These are phyloP conservation scores for Orbilia oligospora DNA, from an alignment of 2,329 filamentous ascomycete genomes.

Conservation along the genomic window DNA sequence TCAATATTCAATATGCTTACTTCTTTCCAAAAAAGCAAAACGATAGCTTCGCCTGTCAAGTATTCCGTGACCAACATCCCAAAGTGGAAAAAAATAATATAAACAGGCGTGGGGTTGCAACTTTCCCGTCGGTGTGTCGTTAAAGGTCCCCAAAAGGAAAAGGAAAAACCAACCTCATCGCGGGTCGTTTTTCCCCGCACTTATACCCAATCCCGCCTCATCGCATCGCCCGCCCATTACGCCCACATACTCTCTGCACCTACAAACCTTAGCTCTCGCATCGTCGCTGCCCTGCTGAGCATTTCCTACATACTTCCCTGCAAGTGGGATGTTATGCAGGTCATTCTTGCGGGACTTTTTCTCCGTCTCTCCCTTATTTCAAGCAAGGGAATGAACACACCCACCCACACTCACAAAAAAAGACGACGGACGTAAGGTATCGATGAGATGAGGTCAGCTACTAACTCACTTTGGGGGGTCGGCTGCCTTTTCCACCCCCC, in stretches of 20 bases:
- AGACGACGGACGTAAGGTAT: not conserved
- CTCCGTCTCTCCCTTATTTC: not conserved
- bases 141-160: not conserved
- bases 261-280: conserved; percentile 8
- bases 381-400: conserved; percentile 8
- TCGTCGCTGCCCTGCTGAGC: conserved; percentile 27
- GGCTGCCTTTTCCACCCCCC: conserved; percentile 14
- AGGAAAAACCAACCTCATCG: conserved; percentile 15
- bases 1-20: not conserved
- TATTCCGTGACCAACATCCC: conserved; percentile 33
- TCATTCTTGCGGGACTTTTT: conserved; percentile 48
- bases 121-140: not conserved
- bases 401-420: not conserved
- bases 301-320: not conserved
- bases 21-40: conserved; percentile 11
- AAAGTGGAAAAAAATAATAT: not conserved
- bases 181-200: conserved; percentile 38
- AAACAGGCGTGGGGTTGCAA: conserved; percentile 19
- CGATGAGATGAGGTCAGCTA: conserved; percentile 48
- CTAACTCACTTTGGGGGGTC: not conserved
- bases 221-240: conserved; percentile 16
- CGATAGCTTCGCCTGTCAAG: not conserved
- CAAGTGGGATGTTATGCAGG: conserved; percentile 43
- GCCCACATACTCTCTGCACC: not conserved
- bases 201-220: conserved; percentile 49